Evolutionary conservation across 495 filamentous ascomycete genomes (phyloP).

Genomic region (Cenococcum geophilum): DNA sequence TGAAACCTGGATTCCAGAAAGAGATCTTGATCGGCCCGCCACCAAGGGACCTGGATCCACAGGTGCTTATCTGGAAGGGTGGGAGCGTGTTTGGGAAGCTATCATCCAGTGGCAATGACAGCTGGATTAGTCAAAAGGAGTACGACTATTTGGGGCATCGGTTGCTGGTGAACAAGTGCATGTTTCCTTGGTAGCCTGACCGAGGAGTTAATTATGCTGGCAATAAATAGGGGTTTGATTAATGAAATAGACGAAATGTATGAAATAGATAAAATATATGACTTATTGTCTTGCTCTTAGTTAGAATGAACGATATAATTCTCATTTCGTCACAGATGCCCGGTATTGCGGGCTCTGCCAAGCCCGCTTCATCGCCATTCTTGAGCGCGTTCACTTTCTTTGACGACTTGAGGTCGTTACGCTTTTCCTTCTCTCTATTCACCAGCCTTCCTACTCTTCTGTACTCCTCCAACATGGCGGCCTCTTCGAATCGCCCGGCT

Average conservation of each 20-base stretch:
- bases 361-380: no score
- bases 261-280: no score
- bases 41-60: conserved; percentile 86
- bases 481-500: conserved; percentile 11
- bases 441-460: background rate
- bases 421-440: background rate
- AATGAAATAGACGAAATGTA: no score
- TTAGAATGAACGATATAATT: no score
- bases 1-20: conserved; percentile 64
- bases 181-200: conserved; percentile 45
- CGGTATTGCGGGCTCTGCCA: no score
- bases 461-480: conserved; percentile 8
- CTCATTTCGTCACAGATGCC: no score
- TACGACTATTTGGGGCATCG: conserved; percentile 81
- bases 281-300: no score
- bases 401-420: background rate
- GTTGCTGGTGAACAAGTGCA: conserved; percentile 77
- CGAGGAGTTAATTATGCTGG: background rate
- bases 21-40: conserved; percentile 83
- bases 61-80: conserved; percentile 96
- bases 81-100: conserved; percentile 96
- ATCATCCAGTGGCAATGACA: conserved; percentile 69
- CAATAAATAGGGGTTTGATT: no score
- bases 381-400: no score
- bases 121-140: conserved; percentile 82